Evolutionary conservation across 352 stramenopile species (phyloP).

Genomic region (Phytopythium aichiense): DNA sequence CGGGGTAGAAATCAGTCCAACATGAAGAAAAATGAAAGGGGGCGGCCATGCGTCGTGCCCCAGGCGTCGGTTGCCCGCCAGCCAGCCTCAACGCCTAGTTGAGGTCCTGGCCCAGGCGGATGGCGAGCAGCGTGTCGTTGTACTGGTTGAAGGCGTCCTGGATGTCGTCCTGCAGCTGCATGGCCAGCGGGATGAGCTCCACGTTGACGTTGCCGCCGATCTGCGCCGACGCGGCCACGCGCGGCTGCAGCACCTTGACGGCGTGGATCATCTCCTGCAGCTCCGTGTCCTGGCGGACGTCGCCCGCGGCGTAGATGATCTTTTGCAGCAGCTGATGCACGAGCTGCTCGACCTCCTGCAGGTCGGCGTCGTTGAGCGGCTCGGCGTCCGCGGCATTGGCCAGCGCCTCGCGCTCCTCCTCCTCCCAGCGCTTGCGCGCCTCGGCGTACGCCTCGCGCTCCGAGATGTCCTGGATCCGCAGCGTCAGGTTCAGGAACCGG

Average conservation of each 20-base stretch:
- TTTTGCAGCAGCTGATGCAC: constrained; percentile 87
- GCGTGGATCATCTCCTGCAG: constrained; percentile 90
- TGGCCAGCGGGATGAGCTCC: constrained; percentile 82
- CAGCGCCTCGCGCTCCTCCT: constrained; percentile 84
- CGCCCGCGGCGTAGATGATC: constrained; percentile 84
- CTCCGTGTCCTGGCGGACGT: constrained; percentile 85
- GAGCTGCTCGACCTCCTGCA: constrained; percentile 87
- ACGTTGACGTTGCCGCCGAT: constrained; percentile 87
- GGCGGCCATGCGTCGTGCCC: no score
- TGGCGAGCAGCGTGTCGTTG: constrained; percentile 84
- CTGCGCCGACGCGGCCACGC: constrained; percentile 77
- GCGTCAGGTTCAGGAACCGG: constrained; percentile 85
- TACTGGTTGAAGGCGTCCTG: constrained; percentile 90
- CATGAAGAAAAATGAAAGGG: constrained; percentile 5
- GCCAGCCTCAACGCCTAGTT: constrained; percentile 28
- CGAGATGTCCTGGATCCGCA: constrained; percentile 84
- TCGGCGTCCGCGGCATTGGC: constrained; percentile 81
- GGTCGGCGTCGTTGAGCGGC: constrained; percentile 82
- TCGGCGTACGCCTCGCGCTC: constrained; percentile 87
- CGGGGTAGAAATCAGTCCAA: not conserved
- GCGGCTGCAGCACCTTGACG: constrained; percentile 83
- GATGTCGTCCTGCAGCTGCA: constrained; percentile 90
- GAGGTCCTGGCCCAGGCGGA: constrained; percentile 81
- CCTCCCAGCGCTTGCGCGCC: constrained; percentile 83
- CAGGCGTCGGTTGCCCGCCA: not conserved